These are phyloP conservation scores for Crithidia acanthocephali DNA, from an alignment of 208 protist genomes.

Conservation along the genomic window DNA sequence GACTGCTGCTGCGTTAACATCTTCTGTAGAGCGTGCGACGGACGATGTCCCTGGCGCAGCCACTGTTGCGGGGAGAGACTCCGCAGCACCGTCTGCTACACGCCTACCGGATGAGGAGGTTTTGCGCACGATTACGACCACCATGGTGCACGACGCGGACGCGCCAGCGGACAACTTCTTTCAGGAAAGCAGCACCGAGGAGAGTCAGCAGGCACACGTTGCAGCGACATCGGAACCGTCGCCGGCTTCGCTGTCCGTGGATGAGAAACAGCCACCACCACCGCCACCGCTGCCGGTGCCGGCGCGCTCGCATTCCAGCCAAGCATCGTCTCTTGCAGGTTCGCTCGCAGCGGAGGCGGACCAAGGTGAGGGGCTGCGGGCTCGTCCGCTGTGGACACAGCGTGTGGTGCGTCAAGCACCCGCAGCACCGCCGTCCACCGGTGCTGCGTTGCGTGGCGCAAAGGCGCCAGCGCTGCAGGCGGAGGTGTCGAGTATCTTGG, in stretches of 20 bases:
- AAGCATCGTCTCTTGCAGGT: background rate
- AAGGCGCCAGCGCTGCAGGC: background rate
- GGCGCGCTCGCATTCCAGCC: too few species aligned
- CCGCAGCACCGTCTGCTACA: too few species aligned
- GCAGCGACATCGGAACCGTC: background rate
- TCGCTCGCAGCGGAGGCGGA: background rate
- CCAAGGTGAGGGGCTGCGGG: background rate
- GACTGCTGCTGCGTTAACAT: too few species aligned
- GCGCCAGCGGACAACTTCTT: slow-evolving; percentile 27
- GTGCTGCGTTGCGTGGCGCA: too few species aligned
- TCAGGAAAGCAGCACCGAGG: background rate
- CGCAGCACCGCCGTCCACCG: background rate
- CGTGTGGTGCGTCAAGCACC: slow-evolving; percentile 14
- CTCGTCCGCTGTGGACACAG: slow-evolving; percentile 18
- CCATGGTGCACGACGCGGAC: slow-evolving; percentile 27
- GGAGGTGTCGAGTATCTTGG: slow-evolving; percentile 26
- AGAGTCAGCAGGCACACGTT: background rate
- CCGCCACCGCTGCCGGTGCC: too few species aligned
- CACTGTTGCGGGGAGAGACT: too few species aligned
- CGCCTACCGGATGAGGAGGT: slow-evolving; percentile 7
- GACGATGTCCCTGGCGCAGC: too few species aligned
- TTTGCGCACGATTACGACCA: background rate
- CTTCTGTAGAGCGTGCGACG: too few species aligned
- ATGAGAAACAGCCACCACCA: background rate
- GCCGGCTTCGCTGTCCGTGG: background rate